Evolutionary conservation across 352 stramenopile species (phyloP).

Genomic region (Phytophthora gonapodyides): DNA sequence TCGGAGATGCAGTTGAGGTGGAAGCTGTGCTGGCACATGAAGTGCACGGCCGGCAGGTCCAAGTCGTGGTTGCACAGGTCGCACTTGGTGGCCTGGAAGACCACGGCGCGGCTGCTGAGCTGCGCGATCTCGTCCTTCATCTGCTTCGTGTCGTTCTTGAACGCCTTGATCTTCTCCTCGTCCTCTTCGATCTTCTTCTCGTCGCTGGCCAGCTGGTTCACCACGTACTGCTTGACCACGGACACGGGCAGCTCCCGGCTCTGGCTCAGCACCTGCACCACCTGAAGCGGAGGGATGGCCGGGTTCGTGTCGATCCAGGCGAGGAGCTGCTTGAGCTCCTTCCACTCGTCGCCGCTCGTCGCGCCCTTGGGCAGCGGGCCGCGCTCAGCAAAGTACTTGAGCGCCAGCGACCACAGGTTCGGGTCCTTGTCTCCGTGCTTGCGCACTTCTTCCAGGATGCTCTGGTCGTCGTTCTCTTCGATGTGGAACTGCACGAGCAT

Average conservation of each 20-base stretch:
- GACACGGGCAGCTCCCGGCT: conserved; percentile 80
- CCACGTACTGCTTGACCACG: conserved; percentile 86
- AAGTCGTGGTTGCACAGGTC: conserved; percentile 89
- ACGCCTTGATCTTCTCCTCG: conserved; percentile 86
- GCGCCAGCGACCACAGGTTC: conserved; percentile 89
- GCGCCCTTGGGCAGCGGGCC: conserved; percentile 71
- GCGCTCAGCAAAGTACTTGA: conserved; percentile 91
- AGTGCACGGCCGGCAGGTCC: conserved; percentile 91
- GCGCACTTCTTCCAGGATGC: conserved; percentile 89
- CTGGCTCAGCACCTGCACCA: conserved; percentile 86
- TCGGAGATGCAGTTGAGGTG: conserved; percentile 91
- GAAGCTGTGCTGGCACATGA: conserved; percentile 92
- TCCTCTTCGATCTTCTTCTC: conserved; percentile 86
- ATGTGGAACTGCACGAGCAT: conserved; percentile 96
- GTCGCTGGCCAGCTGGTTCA: conserved; percentile 81
- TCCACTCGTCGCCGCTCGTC: conserved; percentile 72
- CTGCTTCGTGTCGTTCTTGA: conserved; percentile 87
- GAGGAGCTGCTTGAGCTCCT: conserved; percentile 79
- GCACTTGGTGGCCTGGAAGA: conserved; percentile 92
- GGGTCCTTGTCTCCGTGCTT: conserved; percentile 90
- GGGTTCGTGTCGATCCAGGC: conserved; percentile 79
- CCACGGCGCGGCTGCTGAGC: conserved; percentile 82
- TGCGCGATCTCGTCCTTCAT: conserved; percentile 91
- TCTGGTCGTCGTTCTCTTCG: conserved; percentile 90
- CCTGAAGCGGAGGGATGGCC: conserved; percentile 82